phyloP scores from a whole-genome alignment of 805 yeast genomes.

The Saccharomyces cerevisiae region DNA sequence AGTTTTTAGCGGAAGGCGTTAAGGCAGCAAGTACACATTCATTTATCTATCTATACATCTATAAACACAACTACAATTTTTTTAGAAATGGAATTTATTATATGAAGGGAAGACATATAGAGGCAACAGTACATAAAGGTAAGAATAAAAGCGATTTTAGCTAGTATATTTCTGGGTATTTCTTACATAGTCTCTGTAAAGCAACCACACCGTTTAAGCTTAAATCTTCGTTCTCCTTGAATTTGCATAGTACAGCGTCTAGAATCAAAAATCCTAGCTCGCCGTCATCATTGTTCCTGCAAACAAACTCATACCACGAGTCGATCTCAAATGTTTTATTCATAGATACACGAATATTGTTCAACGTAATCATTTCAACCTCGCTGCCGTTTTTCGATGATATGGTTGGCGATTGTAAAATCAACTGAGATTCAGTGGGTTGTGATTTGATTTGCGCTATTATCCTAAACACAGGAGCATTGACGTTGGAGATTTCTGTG shows the following conservation, averaged over 20 bases:
- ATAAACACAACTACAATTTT: background rate
- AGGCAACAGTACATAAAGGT: background rate
- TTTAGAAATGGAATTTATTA: background rate
- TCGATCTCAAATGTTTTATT: slow-evolving; percentile 20
- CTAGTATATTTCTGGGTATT: slow-evolving; percentile 28
- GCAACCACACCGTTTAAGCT: slow-evolving; percentile 29
- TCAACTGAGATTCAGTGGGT: slow-evolving; percentile 22
- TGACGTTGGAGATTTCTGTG: slow-evolving; percentile 17
- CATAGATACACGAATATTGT: slow-evolving; percentile 21
- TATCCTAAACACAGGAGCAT: slow-evolving; percentile 26
- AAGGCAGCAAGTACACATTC: background rate
- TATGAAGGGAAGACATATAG: background rate
- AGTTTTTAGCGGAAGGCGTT: background rate
- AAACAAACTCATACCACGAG: slow-evolving; percentile 31
- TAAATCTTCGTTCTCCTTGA: slow-evolving; percentile 22
- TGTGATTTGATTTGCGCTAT: slow-evolving; percentile 28
- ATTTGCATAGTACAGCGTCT: slow-evolving; percentile 26
- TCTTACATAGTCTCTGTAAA: slow-evolving; percentile 22
- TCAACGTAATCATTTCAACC: slow-evolving; percentile 22
- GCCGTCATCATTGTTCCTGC: slow-evolving; percentile 28
- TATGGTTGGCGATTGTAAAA: slow-evolving; percentile 22
- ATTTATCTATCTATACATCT: background rate
- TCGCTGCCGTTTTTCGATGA: slow-evolving; percentile 24
- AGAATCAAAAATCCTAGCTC: slow-evolving; percentile 28
- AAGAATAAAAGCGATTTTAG: background rate